Percentiles rank a stretch among this genome's conserved stretches.
Evolutionary conservation across 768 basidiomycete species (phyloP).

Genomic region (Boletus insuetus): DNA sequence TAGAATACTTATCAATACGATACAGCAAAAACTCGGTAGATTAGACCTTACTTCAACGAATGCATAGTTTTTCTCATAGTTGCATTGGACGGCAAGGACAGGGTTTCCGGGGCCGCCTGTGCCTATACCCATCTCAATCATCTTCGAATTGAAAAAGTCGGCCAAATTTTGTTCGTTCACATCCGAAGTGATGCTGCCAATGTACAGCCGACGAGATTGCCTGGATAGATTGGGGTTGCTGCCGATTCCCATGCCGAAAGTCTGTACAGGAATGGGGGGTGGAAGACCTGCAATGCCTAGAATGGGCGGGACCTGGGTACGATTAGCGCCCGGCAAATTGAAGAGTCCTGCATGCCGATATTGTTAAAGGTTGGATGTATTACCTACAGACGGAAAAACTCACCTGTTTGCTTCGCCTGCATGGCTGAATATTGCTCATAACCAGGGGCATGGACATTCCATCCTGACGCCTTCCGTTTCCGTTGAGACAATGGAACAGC

Average conservation of each 20-base stretch:
- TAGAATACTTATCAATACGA: conserved; percentile 33
- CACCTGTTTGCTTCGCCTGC: conserved; percentile 98
- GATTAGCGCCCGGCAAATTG: conserved; percentile 93
- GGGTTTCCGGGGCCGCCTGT: conserved; percentile 85
- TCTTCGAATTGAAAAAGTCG: conserved; percentile 94
- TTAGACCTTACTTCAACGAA: conserved; percentile 81
- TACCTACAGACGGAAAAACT: conserved; percentile 8
- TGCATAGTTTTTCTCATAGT: conserved; percentile 98
- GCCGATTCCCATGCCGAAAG: conserved; percentile 83
- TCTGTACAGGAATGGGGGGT: conserved; percentile 79
- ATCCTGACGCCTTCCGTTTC: conserved; percentile 85
- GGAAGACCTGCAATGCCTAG: conserved; percentile 79
- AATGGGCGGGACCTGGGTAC: conserved; percentile 83
- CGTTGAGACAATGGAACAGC: conserved; percentile 79
- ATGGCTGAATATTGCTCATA: conserved; percentile 93
- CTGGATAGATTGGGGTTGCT: conserved; percentile 87
- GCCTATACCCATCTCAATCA: conserved; percentile 88
- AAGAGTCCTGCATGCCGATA: conserved; percentile 67
- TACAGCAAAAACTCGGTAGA: neutral
- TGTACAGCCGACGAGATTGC: conserved; percentile 93
- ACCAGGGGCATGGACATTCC: conserved; percentile 95
- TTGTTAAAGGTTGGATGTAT: conserved; percentile 7
- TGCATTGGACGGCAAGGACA: conserved; percentile 91
- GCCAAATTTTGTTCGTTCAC: conserved; percentile 91
- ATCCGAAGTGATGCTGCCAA: conserved; percentile 93